phyloP scores from a whole-genome alignment of 1,284 basidiomycete species.

The Laetiporus sulphureus region DNA sequence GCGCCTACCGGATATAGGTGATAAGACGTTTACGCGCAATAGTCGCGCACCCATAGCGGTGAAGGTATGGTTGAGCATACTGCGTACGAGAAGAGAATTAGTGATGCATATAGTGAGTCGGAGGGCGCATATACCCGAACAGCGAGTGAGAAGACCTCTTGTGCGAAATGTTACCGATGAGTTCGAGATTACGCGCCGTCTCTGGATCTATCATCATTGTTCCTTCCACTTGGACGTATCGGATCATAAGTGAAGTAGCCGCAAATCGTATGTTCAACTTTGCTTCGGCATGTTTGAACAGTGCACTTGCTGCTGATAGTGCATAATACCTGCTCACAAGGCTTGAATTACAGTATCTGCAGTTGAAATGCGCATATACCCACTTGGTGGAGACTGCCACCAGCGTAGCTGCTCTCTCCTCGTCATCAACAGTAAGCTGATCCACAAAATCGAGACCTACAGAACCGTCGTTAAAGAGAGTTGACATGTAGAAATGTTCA shows the following conservation, averaged over 20 bases:
- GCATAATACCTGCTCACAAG: slow-evolving; percentile 75
- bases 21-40: slow-evolving; percentile 75
- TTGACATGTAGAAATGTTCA: slow-evolving; percentile 2
- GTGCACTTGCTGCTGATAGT: slow-evolving; percentile 75
- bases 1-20: slow-evolving; percentile 67
- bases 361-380: slow-evolving; percentile 26
- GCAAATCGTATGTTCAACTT: slow-evolving; percentile 67
- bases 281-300: slow-evolving; percentile 76
- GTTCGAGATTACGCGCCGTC: slow-evolving; percentile 80
- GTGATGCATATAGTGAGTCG: neutral
- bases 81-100: slow-evolving; percentile 17
- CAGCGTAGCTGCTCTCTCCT: slow-evolving; percentile 68
- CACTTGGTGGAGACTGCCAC: slow-evolving; percentile 75
- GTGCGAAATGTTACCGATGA: slow-evolving; percentile 68
- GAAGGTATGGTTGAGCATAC: slow-evolving; percentile 73
- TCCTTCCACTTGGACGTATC: slow-evolving; percentile 74
- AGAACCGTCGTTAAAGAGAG: slow-evolving; percentile 11
- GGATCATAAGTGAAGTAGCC: slow-evolving; percentile 69
- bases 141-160: slow-evolving; percentile 64
- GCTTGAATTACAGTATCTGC: too few relatives aligned
- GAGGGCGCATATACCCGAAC: slow-evolving; percentile 51
- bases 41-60: slow-evolving; percentile 85
- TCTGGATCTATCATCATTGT: slow-evolving; percentile 92
- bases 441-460: slow-evolving; percentile 73
- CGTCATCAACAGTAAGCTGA: slow-evolving; percentile 71